Conservation (phyloP, 495 filamentous ascomycete species). For the Penicillium bovifimosum region DNA sequence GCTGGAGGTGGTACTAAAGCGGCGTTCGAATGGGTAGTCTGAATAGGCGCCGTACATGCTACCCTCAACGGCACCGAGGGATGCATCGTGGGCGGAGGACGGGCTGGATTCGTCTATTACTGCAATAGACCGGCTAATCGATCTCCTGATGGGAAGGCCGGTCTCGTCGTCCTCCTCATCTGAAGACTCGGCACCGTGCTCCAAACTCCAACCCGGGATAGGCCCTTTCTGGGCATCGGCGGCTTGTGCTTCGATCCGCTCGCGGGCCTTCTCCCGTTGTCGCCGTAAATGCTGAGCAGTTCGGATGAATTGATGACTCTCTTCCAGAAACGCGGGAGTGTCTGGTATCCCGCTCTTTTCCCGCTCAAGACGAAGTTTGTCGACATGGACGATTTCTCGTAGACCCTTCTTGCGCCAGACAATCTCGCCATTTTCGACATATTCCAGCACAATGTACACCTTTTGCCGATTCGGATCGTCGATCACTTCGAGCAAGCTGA, state of each 20-base stretch:
- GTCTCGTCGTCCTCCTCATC: conserved; percentile 42
- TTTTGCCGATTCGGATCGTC: conserved; percentile 94
- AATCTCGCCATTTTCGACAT: conserved; percentile 89
- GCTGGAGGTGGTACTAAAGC: conserved; percentile 44
- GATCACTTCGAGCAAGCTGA: conserved; percentile 92
- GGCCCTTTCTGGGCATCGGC: conserved; percentile 36
- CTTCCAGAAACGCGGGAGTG: conserved; percentile 46
- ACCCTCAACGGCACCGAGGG: conserved; percentile 58
- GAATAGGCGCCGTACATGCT: conserved; percentile 70
- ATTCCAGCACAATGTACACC: conserved; percentile 95
- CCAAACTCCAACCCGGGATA: conserved; percentile 67
- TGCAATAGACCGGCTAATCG: conserved; percentile 31
- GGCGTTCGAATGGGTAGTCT: conserved; percentile 46
- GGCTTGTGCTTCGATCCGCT: conserved; percentile 49
- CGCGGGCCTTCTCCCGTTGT: conserved; percentile 51
- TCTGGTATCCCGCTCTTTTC: conserved; percentile 58
- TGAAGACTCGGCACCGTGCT: conserved; percentile 67
- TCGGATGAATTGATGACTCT: conserved; percentile 57
- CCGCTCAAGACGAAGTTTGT: conserved; percentile 70
- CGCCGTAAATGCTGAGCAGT: conserved; percentile 51
- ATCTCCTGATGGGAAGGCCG: conserved; percentile 33
- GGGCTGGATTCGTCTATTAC: conserved; percentile 35
- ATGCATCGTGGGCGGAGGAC: conserved; percentile 43
- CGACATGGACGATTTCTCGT: conserved; percentile 71
- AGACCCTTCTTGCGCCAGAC: conserved; percentile 83